Conservation (phyloP, 2,329 filamentous ascomycete species). For the Xylaria arbuscula region DNA sequence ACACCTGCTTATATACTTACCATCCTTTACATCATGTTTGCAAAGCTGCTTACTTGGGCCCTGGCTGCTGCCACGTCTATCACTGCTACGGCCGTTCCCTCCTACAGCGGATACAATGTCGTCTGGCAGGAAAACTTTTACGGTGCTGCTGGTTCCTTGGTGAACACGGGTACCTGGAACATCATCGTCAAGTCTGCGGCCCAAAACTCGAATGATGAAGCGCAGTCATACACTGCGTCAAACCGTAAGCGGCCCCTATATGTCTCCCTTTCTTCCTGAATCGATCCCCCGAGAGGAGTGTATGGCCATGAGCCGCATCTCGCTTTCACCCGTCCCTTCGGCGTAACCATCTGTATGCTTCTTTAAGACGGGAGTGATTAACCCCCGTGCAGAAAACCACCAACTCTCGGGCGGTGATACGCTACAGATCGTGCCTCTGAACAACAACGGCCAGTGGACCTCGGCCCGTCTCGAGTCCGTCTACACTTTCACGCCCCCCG, state of each 20-base stretch:
- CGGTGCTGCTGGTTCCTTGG: slow-evolving; percentile 53
- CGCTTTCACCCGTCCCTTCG: background rate
- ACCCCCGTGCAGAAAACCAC: slow-evolving; percentile 52
- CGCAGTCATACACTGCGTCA: slow-evolving; percentile 59
- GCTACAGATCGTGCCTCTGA: slow-evolving; percentile 62
- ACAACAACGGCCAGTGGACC: slow-evolving; percentile 56
- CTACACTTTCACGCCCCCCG: slow-evolving; percentile 57
- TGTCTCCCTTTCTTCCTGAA: background rate
- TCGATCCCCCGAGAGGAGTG: background rate
- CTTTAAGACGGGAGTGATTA: background rate
- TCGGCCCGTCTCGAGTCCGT: slow-evolving; percentile 62
- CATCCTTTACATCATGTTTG: slow-evolving; percentile 38
- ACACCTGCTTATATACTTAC: slow-evolving; percentile 7
- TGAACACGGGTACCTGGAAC: slow-evolving; percentile 58
- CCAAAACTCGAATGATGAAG: slow-evolving; percentile 60
- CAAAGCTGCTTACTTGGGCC: slow-evolving; percentile 41
- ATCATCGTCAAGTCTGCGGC: slow-evolving; percentile 56
- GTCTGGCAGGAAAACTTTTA: slow-evolving; percentile 61
- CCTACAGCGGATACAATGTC: slow-evolving; percentile 55
- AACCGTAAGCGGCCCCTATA: slow-evolving; percentile 38
- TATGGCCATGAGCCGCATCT: background rate
- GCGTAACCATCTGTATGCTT: background rate
- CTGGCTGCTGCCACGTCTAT: slow-evolving; percentile 39
- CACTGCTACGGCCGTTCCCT: slow-evolving; percentile 49
- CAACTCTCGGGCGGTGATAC: slow-evolving; percentile 64